phyloP scores from a whole-genome alignment of 495 filamentous ascomycete genomes.

The Hypoxylon perforatum region DNA sequence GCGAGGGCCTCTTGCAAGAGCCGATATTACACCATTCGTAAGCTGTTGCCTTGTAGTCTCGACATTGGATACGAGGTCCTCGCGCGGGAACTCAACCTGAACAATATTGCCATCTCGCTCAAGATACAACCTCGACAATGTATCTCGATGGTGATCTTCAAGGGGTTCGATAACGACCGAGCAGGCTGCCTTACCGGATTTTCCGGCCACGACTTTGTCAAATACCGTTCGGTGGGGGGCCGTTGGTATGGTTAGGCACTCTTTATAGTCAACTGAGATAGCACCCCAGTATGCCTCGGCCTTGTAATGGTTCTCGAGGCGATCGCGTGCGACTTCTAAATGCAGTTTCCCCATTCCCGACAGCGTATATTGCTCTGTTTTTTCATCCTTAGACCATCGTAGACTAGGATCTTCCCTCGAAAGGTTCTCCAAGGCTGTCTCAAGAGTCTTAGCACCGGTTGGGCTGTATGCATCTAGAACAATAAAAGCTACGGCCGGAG shows the following conservation, averaged over 20 bases:
- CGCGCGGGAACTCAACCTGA: slow-evolving; percentile 60
- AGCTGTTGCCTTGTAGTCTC: slow-evolving; percentile 71
- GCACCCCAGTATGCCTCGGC: slow-evolving; percentile 90
- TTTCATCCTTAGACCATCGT: slow-evolving; percentile 84
- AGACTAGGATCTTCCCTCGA: slow-evolving; percentile 94
- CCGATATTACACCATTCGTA: slow-evolving; percentile 82
- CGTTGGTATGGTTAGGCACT: slow-evolving; percentile 70
- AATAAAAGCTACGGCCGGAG: slow-evolving; percentile 95
- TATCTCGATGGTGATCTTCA: slow-evolving; percentile 53
- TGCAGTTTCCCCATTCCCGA: slow-evolving; percentile 99
- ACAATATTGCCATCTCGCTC: slow-evolving; percentile 70
- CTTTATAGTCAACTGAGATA: slow-evolving; percentile 95
- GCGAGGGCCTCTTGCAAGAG: slow-evolving; percentile 84
- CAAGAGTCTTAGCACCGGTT: slow-evolving; percentile 79
- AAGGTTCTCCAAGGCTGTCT: slow-evolving; percentile 78
- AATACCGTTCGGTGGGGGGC: slow-evolving; percentile 68
- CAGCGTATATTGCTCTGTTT: slow-evolving; percentile 91
- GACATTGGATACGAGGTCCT: slow-evolving; percentile 67
- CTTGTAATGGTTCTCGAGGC: slow-evolving; percentile 88
- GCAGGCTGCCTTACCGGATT: slow-evolving; percentile 80
- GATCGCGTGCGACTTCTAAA: slow-evolving; percentile 90
- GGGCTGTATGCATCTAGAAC: slow-evolving; percentile 87
- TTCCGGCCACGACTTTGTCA: slow-evolving; percentile 83
- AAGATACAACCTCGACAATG: slow-evolving; percentile 42
- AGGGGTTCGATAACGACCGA: slow-evolving; percentile 73